These are phyloP conservation scores for Fusarium sp. DNA, from an alignment of 2,329 filamentous ascomycete species.

Conservation along the genomic window DNA sequence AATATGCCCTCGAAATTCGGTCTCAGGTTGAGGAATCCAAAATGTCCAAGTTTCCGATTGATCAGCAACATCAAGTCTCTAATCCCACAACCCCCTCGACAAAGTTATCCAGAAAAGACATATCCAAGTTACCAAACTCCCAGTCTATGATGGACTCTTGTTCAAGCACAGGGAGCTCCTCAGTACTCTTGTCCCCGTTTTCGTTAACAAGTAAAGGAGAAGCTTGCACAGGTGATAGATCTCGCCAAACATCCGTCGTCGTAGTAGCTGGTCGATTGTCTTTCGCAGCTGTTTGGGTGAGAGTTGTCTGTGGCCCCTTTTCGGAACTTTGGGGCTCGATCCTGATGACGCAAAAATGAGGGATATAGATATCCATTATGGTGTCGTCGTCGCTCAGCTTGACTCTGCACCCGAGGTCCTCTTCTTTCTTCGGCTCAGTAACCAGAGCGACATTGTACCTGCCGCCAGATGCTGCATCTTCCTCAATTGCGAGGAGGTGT, in stretches of 20 bases:
- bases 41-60: background rate
- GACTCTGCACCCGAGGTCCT: conserved; percentile 38
- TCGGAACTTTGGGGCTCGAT: conserved; percentile 39
- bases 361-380: conserved; percentile 54
- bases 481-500: conserved; percentile 58
- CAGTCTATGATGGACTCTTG: conserved; percentile 33
- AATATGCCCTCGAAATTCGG: background rate
- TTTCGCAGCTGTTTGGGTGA: too few species aligned
- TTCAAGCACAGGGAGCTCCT: conserved; percentile 16
- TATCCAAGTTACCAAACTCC: conserved; percentile 46
- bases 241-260: background rate
- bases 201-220: background rate
- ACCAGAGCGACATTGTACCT: conserved; percentile 40
- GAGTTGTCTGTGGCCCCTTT: background rate
- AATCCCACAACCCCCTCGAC: conserved; percentile 1
- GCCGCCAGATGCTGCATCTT: conserved; percentile 46
- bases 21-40: background rate
- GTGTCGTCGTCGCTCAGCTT: conserved; percentile 10
- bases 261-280: background rate
- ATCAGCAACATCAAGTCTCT: background rate
- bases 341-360: conserved; percentile 56
- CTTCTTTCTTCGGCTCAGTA: conserved; percentile 20
- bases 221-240: too few species aligned
- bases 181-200: background rate
- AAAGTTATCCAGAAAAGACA: conserved; percentile 46